These are phyloP conservation scores for Candida neerlandica DNA, from an alignment of 1,139 yeast species.

Conservation along the genomic window DNA sequence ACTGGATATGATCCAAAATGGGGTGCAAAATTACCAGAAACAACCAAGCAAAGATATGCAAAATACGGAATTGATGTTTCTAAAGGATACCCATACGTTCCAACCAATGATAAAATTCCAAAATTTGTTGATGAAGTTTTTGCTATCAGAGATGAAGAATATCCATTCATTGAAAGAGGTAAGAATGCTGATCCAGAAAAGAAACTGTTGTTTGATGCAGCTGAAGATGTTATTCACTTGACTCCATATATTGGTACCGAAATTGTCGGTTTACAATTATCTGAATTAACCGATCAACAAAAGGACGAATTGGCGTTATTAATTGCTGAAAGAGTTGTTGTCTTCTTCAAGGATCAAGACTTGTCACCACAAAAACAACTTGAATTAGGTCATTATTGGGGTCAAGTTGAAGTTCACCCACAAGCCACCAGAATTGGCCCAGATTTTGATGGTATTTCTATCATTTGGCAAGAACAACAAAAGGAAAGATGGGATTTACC, in stretches of 20 bases:
- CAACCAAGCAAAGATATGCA: conserved; percentile 27
- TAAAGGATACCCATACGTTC: conserved; percentile 32
- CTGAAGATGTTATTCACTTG: conserved; percentile 46
- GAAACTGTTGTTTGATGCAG: conserved; percentile 53
- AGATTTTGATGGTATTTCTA: conserved; percentile 39
- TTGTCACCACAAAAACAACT: conserved; percentile 47
- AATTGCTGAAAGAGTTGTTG: conserved; percentile 45
- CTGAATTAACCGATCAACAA: conserved; percentile 50
- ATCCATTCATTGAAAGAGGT: conserved; percentile 48
- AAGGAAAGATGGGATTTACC: conserved; percentile 24
- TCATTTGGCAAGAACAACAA: conserved; percentile 53
- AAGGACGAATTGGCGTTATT: conserved; percentile 51
- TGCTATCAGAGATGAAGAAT: conserved; percentile 41
- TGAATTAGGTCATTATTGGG: conserved; percentile 44
- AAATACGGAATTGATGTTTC: conserved; percentile 31
- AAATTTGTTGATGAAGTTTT: conserved; percentile 53
- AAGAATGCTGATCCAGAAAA: conserved; percentile 54
- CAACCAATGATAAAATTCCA: conserved; percentile 36
- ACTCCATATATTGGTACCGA: conserved; percentile 56
- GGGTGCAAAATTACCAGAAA: conserved; percentile 30
- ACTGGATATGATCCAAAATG: conserved; percentile 19
- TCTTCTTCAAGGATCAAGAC: conserved; percentile 45
- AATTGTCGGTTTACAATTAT: conserved; percentile 52
- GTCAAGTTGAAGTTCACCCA: conserved; percentile 45
- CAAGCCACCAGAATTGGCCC: conserved; percentile 36